phyloP scores from a whole-genome alignment of 2,329 filamentous ascomycete genomes.

The Pseudovirgaria hyperparasitica region DNA sequence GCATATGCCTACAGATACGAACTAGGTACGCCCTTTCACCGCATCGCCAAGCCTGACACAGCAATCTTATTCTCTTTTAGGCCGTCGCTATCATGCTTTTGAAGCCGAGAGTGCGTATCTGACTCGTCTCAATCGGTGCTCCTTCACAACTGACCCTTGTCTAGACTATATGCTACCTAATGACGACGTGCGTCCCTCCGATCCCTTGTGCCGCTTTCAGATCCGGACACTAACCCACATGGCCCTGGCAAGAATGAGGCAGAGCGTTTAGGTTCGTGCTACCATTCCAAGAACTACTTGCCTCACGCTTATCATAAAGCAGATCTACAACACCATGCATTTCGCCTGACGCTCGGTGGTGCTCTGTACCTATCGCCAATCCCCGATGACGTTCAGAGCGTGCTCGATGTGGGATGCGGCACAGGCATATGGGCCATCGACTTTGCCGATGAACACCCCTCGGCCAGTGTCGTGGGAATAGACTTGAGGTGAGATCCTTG shows the following conservation, averaged over 20 bases:
- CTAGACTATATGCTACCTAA: conserved; percentile 18
- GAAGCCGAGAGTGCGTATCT: conserved; percentile 11
- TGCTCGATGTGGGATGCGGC: conserved; percentile 20
- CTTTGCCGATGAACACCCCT: conserved; percentile 19
- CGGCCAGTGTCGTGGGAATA: conserved; percentile 18
- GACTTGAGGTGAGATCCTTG: conserved; percentile 16
- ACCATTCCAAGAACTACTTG: background rate
- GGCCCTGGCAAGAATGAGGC: conserved; percentile 14
- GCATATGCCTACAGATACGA: conserved; percentile 19
- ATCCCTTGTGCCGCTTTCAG: background rate
- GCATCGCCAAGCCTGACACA: too few species aligned
- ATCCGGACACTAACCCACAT: conserved; percentile 3
- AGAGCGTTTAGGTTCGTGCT: conserved; percentile 8
- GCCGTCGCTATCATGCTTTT: conserved; percentile 19
- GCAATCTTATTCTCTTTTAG: too few species aligned
- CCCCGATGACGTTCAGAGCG: conserved; percentile 13
- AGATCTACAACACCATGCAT: conserved; percentile 21
- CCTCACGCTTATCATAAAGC: background rate
- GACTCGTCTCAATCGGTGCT: background rate
- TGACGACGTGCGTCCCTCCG: conserved; percentile 13
- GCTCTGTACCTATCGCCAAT: conserved; percentile 17
- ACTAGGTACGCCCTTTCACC: too few species aligned
- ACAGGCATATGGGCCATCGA: conserved; percentile 21
- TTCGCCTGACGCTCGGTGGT: conserved; percentile 19
- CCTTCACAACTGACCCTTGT: conserved; percentile 2